Conservation (phyloP, 2,329 filamentous ascomycete species). For the Teratosphaeria epicoccoides region DNA sequence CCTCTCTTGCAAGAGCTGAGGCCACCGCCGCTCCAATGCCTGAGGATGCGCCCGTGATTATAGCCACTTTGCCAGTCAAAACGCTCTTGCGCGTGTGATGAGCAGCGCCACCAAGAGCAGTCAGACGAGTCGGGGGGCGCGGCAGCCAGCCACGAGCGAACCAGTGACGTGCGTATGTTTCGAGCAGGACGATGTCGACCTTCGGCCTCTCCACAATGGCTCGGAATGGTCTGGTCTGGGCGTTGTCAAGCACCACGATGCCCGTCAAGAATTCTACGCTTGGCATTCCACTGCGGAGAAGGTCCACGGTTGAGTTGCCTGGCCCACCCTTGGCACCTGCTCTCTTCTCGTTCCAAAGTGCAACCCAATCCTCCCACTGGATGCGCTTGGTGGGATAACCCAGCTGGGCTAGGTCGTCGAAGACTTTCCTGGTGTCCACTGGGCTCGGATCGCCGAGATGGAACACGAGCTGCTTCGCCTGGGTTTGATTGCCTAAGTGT, state of each 20-base stretch:
- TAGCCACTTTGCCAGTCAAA: conserved; percentile 57
- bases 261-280: conserved; percentile 58
- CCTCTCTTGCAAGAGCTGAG: conserved; percentile 56
- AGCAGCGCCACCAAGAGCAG: conserved; percentile 35
- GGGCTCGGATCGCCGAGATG: conserved; percentile 66
- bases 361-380: conserved; percentile 63
- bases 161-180: conserved; percentile 71
- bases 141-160: conserved; percentile 69
- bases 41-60: conserved; percentile 70
- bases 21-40: conserved; percentile 70
- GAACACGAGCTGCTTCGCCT: conserved; percentile 55
- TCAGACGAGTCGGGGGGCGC: conserved; percentile 45
- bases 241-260: conserved; percentile 64
- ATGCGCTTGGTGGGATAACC: conserved; percentile 60
- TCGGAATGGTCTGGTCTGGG: conserved; percentile 51
- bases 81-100: conserved; percentile 44
- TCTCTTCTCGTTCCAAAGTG: conserved; percentile 61
- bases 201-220: conserved; percentile 53
- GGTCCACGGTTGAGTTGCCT: conserved; percentile 65
- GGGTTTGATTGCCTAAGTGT: conserved; percentile 54
- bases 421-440: conserved; percentile 55
- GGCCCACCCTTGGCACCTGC: conserved; percentile 54
- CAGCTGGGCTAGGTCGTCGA: conserved; percentile 52
- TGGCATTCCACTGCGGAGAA: conserved; percentile 72
- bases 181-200: conserved; percentile 59